A percentile compares a stretch with the other conserved stretches of the same genome.
These are phyloP conservation scores for Lichina pygmaea DNA, from an alignment of 495 filamentous ascomycete species.

Conservation along the genomic window DNA sequence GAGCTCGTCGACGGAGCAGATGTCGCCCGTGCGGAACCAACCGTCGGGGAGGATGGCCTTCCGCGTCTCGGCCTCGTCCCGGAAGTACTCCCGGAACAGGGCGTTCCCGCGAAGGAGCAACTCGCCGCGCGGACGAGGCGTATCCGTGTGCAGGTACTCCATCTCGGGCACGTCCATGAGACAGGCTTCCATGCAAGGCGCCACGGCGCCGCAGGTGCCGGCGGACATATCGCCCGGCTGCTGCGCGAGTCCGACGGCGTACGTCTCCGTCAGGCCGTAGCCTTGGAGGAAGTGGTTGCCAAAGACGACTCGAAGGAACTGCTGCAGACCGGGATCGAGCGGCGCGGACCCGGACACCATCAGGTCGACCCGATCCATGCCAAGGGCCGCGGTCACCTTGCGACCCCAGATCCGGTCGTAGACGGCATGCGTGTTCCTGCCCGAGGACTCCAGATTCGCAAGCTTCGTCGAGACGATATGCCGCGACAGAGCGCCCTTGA, in stretches of 20 bases:
- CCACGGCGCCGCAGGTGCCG: slow-evolving; percentile 60
- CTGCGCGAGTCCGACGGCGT: slow-evolving; percentile 51
- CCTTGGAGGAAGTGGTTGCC: slow-evolving; percentile 65
- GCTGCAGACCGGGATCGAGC: slow-evolving; percentile 61
- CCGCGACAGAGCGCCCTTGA: slow-evolving; percentile 61
- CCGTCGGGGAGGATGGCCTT: slow-evolving; percentile 68
- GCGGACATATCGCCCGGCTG: slow-evolving; percentile 34
- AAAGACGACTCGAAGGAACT: slow-evolving; percentile 66
- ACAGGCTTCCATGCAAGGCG: slow-evolving; percentile 43
- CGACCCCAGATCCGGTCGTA: slow-evolving; percentile 88
- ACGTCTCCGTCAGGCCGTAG: slow-evolving; percentile 90
- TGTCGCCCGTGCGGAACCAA: slow-evolving; percentile 94
- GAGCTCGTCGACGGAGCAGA: slow-evolving; percentile 52
- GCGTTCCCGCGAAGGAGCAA: slow-evolving; percentile 55
- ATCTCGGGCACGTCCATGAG: slow-evolving; percentile 78
- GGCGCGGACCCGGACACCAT: slow-evolving; percentile 85
- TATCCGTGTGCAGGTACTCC: slow-evolving; percentile 77
- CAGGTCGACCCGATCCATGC: slow-evolving; percentile 39
- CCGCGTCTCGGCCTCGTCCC: slow-evolving; percentile 60
- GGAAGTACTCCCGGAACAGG: slow-evolving; percentile 66
- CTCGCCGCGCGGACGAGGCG: slow-evolving; percentile 82
- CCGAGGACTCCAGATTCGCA: slow-evolving; percentile 42
- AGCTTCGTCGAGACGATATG: slow-evolving; percentile 58
- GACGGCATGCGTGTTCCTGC: slow-evolving; percentile 52
- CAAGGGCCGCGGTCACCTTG: slow-evolving; percentile 59